A percentile compares a stretch with the other conserved stretches of the same genome.
Conservation (phyloP, 163 green algal genomes). For the Smithsoniella earleae region DNA sequence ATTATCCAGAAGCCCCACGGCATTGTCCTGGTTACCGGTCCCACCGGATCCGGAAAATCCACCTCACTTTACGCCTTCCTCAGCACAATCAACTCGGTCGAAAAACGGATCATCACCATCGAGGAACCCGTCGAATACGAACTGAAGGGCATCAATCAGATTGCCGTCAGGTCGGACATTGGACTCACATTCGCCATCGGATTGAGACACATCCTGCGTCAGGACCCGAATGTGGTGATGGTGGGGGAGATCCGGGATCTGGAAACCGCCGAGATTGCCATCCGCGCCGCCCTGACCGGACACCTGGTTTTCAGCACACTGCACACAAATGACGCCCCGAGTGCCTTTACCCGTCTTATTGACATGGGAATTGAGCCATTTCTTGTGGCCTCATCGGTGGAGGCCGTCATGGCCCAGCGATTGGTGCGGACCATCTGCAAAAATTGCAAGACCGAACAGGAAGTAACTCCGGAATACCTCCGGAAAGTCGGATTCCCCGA, state of each 20-base stretch:
- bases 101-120: background rate
- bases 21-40: constrained; percentile 17
- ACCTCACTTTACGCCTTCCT: constrained; percentile 6
- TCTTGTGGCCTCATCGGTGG: too few species aligned
- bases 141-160: background rate
- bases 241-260: too few species aligned
- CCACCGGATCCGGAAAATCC: constrained; percentile 25
- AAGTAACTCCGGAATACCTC: too few species aligned
- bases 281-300: constrained; percentile 3
- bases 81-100: background rate
- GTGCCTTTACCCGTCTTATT: too few species aligned
- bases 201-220: background rate
- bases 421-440: too few species aligned
- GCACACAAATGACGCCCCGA: too few species aligned
- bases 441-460: too few species aligned
- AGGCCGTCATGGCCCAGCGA: too few species aligned
- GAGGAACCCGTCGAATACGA: constrained; percentile 25
- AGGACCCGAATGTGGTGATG: constrained; percentile 10
- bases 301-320: too few species aligned
- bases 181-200: background rate
- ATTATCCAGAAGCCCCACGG: background rate
- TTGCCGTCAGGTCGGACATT: background rate
- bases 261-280: background rate
- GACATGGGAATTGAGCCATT: too few species aligned
- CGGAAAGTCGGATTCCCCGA: too few species aligned